phyloP scores from a whole-genome alignment of 176 grass and related monocot species.

The Thinopyrum elongatum region DNA sequence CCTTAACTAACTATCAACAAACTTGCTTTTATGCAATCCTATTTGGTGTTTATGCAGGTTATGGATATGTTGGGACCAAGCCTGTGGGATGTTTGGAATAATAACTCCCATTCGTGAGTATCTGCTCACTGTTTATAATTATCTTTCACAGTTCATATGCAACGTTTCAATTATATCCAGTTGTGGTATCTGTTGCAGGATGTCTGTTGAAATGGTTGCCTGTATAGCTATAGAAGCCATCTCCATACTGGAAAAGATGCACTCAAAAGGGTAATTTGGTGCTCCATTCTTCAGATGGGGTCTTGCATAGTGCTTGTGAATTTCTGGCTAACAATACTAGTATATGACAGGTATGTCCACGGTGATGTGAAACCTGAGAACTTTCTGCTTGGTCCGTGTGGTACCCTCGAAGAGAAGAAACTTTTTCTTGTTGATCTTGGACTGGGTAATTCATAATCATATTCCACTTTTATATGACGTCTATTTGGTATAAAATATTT shows the following conservation, averaged over 20 bases:
- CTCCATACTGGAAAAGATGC: conserved; percentile 93
- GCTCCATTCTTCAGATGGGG: conserved; percentile 14
- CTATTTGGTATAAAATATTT: conserved; percentile 21
- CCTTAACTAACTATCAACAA: background rate
- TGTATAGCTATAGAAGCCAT: conserved; percentile 97
- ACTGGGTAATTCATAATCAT: conserved; percentile 70
- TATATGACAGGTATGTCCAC: conserved; percentile 83
- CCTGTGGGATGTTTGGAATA: conserved; percentile 99
- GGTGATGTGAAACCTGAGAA: conserved; percentile 97
- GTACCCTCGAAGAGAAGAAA: conserved; percentile 81
- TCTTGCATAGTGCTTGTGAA: conserved; percentile 11
- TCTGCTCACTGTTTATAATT: conserved; percentile 20
- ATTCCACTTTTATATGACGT: conserved; percentile 8
- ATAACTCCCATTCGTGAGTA: conserved; percentile 79
- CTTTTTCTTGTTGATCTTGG: conserved; percentile 99
- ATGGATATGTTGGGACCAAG: conserved; percentile 99
- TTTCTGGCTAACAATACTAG: conserved; percentile 26
- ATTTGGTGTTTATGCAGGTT: conserved; percentile 34
- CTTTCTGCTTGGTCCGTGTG: conserved; percentile 89
- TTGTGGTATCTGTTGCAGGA: conserved; percentile 43
- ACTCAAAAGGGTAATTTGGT: conserved; percentile 78
- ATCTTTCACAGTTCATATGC: conserved; percentile 3
- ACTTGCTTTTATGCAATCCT: background rate
- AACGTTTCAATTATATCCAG: background rate
- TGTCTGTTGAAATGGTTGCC: conserved; percentile 98